Base-by-base conservation (phyloP, 1,139 yeast genomes). In the Nakaseomyces uthaithaninus region DNA sequence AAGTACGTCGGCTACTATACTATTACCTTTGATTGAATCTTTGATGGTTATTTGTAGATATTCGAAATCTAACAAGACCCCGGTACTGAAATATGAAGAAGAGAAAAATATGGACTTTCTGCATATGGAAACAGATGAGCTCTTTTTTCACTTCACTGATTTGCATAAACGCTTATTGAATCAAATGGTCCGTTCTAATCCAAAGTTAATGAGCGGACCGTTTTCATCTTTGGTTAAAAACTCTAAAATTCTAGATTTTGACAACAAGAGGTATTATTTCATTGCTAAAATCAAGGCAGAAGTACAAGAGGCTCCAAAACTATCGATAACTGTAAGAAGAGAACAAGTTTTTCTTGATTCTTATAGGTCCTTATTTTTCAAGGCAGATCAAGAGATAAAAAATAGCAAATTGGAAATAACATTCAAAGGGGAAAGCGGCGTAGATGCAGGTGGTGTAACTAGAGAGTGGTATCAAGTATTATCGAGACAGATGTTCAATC, bases 381-480 rank as follows among this genome's bases (percentile, higher is more conserved):
- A 86, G 54, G 67, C 84, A 1, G 75, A 77, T 27, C 84, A 80
- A 11, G 94, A 84, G 45, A 77, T 89, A 57, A 76, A 80, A 53
- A 72, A 75, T 40, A 74, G 91, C 3, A 79, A 81, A 48, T 67
- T 91, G 50, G 91, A 83, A 42, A 78, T 93, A 34, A 74, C 73
- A 24, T 93, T 93, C 66, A 81, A 80, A 51, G 95, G 95, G 3
- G 99, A 93, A 60, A 83, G 84, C 44, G 99, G 98, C 51, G 85
- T 91, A 38, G 99, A 93, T 69, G 98, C 96, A 2, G 99, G 99
- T 52, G 99, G 99, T 39, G 81, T 93, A 17, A 86, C 96, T 0
- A 71, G 98, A 55, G 99, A 93, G 61, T 93, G 98, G 98, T 89
- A 81, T 56, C 97, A 87, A 59, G 95, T 89, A 8, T 65, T 93